These are phyloP conservation scores for Pseudoneurospora amorphoporcata DNA, from an alignment of 495 filamentous ascomycete genomes.

Conservation along the genomic window DNA sequence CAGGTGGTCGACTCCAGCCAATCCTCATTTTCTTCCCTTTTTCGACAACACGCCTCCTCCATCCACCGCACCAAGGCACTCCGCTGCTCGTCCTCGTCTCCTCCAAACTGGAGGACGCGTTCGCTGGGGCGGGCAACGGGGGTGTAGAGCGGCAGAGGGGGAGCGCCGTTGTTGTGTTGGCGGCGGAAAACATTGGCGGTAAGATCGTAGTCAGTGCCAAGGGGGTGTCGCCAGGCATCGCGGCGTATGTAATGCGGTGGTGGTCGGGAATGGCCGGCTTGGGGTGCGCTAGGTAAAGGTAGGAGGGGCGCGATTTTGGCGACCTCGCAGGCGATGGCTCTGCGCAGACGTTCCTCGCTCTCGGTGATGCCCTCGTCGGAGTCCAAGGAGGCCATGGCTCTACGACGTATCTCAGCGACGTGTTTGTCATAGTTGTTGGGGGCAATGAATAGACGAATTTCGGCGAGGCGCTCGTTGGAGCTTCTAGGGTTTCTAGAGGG, in stretches of 20 bases:
- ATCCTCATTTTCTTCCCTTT: no score
- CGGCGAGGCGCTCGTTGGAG: neutral
- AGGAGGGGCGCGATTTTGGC: neutral
- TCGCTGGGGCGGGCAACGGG: neutral
- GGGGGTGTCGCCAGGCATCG: neutral
- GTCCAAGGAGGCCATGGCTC: no score
- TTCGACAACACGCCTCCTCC: neutral
- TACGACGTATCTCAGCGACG: no score
- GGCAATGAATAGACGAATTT: neutral
- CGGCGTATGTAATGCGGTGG: neutral
- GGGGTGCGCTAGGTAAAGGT: neutral
- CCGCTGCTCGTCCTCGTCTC: neutral
- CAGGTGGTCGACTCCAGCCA: no score
- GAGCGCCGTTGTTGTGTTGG: neutral
- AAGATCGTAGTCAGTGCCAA: neutral
- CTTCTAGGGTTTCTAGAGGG: neutral
- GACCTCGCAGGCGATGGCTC: neutral
- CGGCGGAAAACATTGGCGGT: fast-evolving
- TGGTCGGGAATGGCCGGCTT: neutral
- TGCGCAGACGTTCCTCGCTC: neutral
- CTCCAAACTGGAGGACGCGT: neutral
- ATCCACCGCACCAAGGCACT: neutral
- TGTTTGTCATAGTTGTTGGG: no score
- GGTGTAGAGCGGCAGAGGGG: neutral
- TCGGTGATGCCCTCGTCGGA: neutral